A percentile compares a stretch with the other conserved stretches of the same genome.
Evolutionary conservation across 2,329 filamentous ascomycete genomes (phyloP).

Genomic region (Amesomyces nigricolor): DNA sequence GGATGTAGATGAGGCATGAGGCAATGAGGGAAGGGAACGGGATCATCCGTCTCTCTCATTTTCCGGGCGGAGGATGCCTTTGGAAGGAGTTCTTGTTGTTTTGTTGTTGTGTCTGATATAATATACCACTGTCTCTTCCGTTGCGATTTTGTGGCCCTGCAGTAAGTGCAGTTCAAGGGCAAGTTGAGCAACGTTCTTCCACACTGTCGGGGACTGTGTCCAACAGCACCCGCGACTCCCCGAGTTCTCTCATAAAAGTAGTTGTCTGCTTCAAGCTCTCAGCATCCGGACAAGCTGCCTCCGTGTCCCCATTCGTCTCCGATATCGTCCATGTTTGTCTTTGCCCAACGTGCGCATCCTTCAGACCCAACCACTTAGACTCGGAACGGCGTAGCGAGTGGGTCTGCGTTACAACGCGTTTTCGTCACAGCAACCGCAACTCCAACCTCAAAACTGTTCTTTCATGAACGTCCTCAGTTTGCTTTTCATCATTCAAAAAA

Average conservation of each 20-base stretch:
- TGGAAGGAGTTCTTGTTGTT: conserved; percentile 1
- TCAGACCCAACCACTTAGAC: neutral
- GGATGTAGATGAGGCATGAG: conserved; percentile 1
- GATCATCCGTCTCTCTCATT: conserved; percentile 1
- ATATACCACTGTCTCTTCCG: conserved; percentile 17
- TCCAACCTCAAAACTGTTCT: neutral
- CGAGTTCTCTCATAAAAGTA: too few relatives aligned
- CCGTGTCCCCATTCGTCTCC: too few relatives aligned
- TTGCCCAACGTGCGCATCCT: neutral
- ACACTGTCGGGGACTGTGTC: too few relatives aligned
- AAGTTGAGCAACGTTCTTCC: too few relatives aligned
- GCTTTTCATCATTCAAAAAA: neutral
- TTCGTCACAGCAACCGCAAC: neutral
- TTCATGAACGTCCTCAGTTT: neutral
- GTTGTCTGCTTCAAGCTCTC: too few relatives aligned
- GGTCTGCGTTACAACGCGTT: neutral
- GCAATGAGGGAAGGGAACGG: neutral
- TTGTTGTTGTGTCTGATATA: neutral
- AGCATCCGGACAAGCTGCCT: too few relatives aligned
- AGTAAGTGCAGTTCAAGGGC: too few relatives aligned
- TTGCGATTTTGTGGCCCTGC: neutral
- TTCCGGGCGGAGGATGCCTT: neutral
- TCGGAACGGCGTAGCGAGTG: neutral
- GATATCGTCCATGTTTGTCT: too few relatives aligned
- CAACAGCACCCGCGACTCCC: too few relatives aligned